Conservation (phyloP, 2,329 filamentous ascomycete genomes). For the Nakataea oryzae region DNA sequence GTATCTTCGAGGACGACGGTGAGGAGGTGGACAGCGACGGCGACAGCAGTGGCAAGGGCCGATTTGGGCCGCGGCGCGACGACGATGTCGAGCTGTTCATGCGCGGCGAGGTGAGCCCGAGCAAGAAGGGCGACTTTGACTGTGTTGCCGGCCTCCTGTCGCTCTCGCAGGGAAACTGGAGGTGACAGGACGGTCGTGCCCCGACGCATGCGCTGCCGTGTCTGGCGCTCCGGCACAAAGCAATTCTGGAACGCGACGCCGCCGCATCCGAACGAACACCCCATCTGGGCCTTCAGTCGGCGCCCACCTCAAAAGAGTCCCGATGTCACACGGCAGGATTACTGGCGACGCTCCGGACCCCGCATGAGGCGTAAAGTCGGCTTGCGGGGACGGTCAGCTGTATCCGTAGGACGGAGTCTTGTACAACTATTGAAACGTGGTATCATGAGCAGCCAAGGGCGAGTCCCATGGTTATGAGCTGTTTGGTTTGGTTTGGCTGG, state of each 20-base stretch:
- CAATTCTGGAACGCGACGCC: not conserved
- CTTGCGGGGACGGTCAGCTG: not conserved
- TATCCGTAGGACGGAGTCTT: not conserved
- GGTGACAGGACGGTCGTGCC: conserved; percentile 27
- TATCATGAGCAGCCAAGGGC: not conserved
- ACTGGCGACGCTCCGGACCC: not conserved
- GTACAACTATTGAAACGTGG: not conserved
- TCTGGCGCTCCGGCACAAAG: not conserved
- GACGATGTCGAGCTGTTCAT: conserved; percentile 67
- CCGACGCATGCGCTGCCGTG: not conserved
- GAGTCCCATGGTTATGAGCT: not conserved
- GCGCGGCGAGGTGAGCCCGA: conserved; percentile 52
- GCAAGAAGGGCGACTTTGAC: conserved; percentile 73
- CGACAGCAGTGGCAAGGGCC: conserved; percentile 4
- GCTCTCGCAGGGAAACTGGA: conserved; percentile 87
- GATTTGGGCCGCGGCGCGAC: conserved; percentile 20
- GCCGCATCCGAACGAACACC: not conserved
- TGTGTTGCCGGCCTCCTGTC: conserved; percentile 84
- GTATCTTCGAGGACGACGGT: conserved; percentile 42
- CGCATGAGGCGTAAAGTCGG: not conserved
- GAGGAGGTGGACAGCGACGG: conserved; percentile 4
- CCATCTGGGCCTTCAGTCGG: too few relatives aligned
- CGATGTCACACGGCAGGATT: not conserved
- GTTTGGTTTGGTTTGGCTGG: not conserved
- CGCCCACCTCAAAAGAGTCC: too few relatives aligned